Evolutionary conservation across 2,329 filamentous ascomycete genomes (phyloP), one percentile per base, ranked within the genome.

Genomic region (Curvularia verruculosa): DNA sequence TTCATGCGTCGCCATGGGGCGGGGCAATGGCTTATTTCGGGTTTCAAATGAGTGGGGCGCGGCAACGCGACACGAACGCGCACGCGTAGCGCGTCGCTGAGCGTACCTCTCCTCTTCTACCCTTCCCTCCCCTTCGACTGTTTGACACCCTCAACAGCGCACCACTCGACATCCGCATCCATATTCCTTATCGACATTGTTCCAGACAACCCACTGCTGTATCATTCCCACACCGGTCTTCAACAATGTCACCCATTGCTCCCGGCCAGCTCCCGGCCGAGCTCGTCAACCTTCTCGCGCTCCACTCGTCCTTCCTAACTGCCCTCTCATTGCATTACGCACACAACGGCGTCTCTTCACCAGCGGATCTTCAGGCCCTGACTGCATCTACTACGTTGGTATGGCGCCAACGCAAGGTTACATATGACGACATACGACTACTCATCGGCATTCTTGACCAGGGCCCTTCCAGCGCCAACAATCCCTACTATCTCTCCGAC

Each of bases 261-360:
- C 62, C 69, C 39, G 62, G 63, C 29, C 63, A 69, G 61, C 69
- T 81, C 47, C 80, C 80, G 4, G 59, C 64, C 36, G 77, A 78
- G 57, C 69, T 82, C 8, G 70, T 78, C 54, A 77, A 80, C 48
- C 73, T 82, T 40, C 73, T 78, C 47, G 65, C 69, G n/a, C 73
- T 83, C 7, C 78, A 83, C 63, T 74, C 75, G 8, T 79, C 81
- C 34, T 82, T 83, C 61, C 75, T 83, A 18, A 79, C 77, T 15
- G 78, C 81, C n/a, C 71, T 82, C 12, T 79, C 80, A 5, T 70
- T 83, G 26, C 79, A 82, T 62, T 81, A 79, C 60, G 78, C 81
- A 19, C 81, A 83, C 64, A 81, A 82, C 55, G 80, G 79, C 45
- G 77, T 76, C 12, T 73, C 78, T 5, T 72, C 77, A 15, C 75